These are phyloP conservation scores for Populus nigra DNA, from an alignment of 345 rosid species.

Conservation along the genomic window DNA sequence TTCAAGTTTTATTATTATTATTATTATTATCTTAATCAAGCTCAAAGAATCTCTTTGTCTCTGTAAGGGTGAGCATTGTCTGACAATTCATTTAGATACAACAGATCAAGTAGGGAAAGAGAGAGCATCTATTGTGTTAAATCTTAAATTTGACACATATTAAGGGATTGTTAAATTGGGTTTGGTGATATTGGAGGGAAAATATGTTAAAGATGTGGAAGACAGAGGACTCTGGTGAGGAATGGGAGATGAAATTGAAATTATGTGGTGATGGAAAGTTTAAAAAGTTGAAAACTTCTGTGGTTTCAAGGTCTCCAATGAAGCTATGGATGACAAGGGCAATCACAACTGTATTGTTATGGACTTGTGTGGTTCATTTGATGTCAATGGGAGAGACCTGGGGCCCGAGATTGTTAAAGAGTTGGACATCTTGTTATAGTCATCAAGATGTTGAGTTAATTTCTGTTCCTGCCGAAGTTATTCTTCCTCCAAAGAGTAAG, in stretches of 20 bases:
- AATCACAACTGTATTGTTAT: slow-evolving; percentile 53
- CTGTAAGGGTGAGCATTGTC: slow-evolving; percentile 13
- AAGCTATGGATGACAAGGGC: slow-evolving; percentile 77
- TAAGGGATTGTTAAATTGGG: slow-evolving; percentile 15
- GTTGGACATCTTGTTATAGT: slow-evolving; percentile 84
- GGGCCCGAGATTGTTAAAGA: slow-evolving; percentile 78
- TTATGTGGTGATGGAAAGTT: slow-evolving; percentile 54
- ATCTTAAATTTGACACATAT: background rate
- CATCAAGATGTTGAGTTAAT: slow-evolving; percentile 40
- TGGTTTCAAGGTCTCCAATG: slow-evolving; percentile 62
- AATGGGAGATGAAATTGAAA: slow-evolving; percentile 54
- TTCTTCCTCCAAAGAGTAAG: slow-evolving; percentile 85
- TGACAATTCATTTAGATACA: slow-evolving; percentile 7
- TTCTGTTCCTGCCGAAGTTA: slow-evolving; percentile 48
- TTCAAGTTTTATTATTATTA: slow-evolving; percentile 22
- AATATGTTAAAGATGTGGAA: slow-evolving; percentile 41
- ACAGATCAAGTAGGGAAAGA: slow-evolving; percentile 12
- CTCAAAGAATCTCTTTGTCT: slow-evolving; percentile 24
- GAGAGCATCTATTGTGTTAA: background rate
- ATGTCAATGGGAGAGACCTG: slow-evolving; percentile 73
- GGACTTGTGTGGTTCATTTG: slow-evolving; percentile 79
- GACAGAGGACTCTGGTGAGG: slow-evolving; percentile 37
- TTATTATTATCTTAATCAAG: slow-evolving; percentile 17
- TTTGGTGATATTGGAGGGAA: slow-evolving; percentile 22
- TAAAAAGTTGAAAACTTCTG: slow-evolving; percentile 47